Base-by-base conservation (phyloP, 2,329 filamentous ascomycete species). In the Nectriaceae sp. region DNA sequence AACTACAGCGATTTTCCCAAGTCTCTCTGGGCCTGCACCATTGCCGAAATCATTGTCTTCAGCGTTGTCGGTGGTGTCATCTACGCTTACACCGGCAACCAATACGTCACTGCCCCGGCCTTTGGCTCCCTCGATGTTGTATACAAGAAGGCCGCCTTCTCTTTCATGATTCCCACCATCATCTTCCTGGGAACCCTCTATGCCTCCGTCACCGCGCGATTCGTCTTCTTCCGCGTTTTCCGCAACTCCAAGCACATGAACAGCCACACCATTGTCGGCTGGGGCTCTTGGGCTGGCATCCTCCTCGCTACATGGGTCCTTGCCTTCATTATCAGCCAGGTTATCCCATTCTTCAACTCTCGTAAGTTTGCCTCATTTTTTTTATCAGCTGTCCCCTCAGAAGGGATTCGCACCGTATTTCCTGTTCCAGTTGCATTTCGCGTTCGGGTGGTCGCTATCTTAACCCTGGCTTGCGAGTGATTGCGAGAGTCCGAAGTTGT, bases 131-230 rank as follows among this genome's bases (percentile, higher is more conserved):
- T 97, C 19, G 79, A 87, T 36, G 82, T 89, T 40, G 76, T 87
- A 2, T 94, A 87, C 73, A 91, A 94, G 74, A 96, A 96, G 74
- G 79, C 94, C 2, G 82, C 89, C 0, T 97, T 96, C 70, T 91
- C 88, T 11, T 96, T 97, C 75, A 96, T 96, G 91, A 88, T 97
- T 24, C 92, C 92, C 0, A 97, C 92, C 0, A 79, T 97, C 56
- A 90, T 97, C 64, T 97, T 97, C 75, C 72, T 97, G 4, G 92
- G 92, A 6, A 90, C 95, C 1, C 71, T 97, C 16, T 97, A 97
- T 66, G 91, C 92, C 13, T 94, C 89, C 0, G 90, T 97, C 2
- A 92, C 90, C 4, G 88, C 89, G 1, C 87, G 92, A 22, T 96
- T 97, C 73, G 75, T 97, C 62, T 96, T 96, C 75, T 95, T 96